phyloP scores from a whole-genome alignment of 257 asterid genomes.

The Capsicum baccatum region DNA sequence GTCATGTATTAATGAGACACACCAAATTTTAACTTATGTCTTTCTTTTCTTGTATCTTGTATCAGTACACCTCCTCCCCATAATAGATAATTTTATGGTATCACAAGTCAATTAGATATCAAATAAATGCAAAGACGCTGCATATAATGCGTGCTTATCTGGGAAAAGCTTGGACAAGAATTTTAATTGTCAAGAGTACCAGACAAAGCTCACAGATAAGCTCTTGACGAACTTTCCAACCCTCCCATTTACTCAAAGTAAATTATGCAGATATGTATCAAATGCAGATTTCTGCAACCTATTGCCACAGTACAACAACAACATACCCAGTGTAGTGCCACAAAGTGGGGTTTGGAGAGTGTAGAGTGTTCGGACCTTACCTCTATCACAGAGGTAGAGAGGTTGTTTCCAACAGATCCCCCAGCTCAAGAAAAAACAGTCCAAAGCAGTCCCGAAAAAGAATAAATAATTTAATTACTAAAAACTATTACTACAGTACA shows the following conservation, averaged over 20 bases:
- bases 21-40: neutral
- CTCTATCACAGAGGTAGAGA: no score
- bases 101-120: neutral
- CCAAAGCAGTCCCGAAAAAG: no score
- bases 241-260: neutral
- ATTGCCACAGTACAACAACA: neutral
- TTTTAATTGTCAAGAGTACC: conserved; percentile 4
- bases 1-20: neutral
- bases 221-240: conserved; percentile 11
- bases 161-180: neutral
- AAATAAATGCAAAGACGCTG: conserved; percentile 8
- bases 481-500: neutral
- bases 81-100: neutral
- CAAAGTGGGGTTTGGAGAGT: no score
- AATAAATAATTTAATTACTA: no score
- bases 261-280: neutral
- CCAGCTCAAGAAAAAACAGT: no score
- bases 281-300: neutral
- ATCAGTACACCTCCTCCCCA: conserved; percentile 20
- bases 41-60: conserved; percentile 17
- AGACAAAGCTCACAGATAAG: conserved; percentile 8
- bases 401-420: no score
- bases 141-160: neutral
- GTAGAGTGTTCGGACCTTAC: no score
- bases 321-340: no score